Evolutionary conservation across 371 early-diverging fungal species (phyloP), one percentile per base, ranked within the genome.

Genomic region (Circinella minor): DNA sequence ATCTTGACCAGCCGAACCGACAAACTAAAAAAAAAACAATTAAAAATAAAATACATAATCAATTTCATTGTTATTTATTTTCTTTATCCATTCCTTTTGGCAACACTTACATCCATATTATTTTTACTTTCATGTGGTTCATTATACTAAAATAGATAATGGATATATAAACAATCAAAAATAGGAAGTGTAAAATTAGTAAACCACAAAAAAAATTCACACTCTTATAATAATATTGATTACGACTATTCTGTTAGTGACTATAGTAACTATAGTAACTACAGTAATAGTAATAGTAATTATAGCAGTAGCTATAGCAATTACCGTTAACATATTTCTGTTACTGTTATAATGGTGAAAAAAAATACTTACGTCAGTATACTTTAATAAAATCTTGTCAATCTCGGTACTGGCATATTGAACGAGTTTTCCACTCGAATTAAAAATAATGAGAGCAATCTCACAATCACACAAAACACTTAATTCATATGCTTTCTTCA

Each of bases 401-500:
- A 98, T 96, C 76, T 97, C 96, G 4, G 93, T 89, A 55, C 92
- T 92, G 8, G 96, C 91, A 76, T 94, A 98, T 73, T 97, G 96
- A 36, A 95, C 93, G 11, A 98, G 89, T 80, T 96, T 98, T 77
- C 93, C 92, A 71, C 93, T 94, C 38, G 90, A 90, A 74, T 93
- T 93, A 82, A 98, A 96, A 75, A 98, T 95, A 68, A 98, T 93
- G 17, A 98, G 83, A 1, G 94, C 97, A 59, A 99, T 94, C 78
- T 99, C 97, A 78, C 98, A 96, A 76, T 95, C 96, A 84, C 99
- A 99, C 37, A 99, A 88, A 4, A 97, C 95, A 71, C 92, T 92
- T 43, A 99, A 91, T 81, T 99, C 99, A 82, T 96, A 97, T 4
- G 99, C 99, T 81, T 99, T 99, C 85, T 99, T 99, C 95, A 99